Conservation (phyloP, 2,329 filamentous ascomycete species). For the Aquanectria penicillioides region DNA sequence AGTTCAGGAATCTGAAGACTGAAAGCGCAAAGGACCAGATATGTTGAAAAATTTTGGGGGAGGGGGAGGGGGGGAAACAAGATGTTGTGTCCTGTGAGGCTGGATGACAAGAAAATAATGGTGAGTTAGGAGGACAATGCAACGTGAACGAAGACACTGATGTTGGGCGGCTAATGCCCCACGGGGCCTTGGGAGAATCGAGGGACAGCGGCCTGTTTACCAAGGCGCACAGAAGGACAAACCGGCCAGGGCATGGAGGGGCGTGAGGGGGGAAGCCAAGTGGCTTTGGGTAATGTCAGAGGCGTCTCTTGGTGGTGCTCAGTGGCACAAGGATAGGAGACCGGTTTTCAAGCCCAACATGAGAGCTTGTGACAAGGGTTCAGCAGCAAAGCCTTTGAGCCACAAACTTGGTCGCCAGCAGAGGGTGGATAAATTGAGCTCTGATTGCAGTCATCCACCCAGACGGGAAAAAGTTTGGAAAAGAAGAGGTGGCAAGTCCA, state of each 20-base stretch:
- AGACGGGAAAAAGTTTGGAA: conserved; percentile 19
- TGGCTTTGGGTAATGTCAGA: conserved; percentile 9
- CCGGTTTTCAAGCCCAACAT: conserved; percentile 22
- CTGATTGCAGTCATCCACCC: too few relatives aligned
- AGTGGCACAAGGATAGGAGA: conserved; percentile 35
- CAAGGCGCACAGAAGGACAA: conserved; percentile 15
- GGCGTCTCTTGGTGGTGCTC: conserved; percentile 26
- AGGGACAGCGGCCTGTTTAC: conserved; percentile 10
- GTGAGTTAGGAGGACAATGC: conserved; percentile 7
- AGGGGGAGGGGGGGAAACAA: too few relatives aligned
- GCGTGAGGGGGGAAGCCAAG: conserved; percentile 7
- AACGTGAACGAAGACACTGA: conserved; percentile 6
- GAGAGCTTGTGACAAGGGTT: conserved; percentile 22
- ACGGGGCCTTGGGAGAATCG: conserved; percentile 10
- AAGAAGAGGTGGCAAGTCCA: neutral
- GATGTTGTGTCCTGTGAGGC: conserved; percentile 1
- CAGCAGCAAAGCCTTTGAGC: conserved; percentile 5
- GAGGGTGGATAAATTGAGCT: too few relatives aligned
- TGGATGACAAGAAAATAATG: conserved; percentile 8
- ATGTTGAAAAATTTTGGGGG: too few relatives aligned
- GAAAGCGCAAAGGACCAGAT: too few relatives aligned
- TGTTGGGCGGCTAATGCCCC: conserved; percentile 19
- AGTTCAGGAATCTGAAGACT: neutral
- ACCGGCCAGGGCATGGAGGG: conserved; percentile 20
- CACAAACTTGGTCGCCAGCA: conserved; percentile 6